Conservation (phyloP, 768 basidiomycete species). For the Suillus bovinus region DNA sequence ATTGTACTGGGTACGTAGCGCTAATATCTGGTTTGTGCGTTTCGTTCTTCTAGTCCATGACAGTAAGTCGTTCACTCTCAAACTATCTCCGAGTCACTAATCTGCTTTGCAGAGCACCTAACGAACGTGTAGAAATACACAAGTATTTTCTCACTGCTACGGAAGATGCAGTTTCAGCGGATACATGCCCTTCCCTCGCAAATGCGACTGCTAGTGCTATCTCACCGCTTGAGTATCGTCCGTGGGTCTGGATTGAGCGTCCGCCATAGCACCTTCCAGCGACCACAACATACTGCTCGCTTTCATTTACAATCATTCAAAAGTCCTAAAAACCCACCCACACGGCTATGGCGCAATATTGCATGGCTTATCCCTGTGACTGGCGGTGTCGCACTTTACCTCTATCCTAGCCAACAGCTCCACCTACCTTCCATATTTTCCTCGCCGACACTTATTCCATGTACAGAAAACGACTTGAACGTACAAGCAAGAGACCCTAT, state of each 20-base stretch:
- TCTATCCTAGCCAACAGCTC: constrained; percentile 43
- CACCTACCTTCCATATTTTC: constrained; percentile 50
- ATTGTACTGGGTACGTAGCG: background rate
- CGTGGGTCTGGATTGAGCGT: background rate
- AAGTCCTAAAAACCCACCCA: constrained; percentile 29
- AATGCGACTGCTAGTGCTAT: constrained; percentile 25
- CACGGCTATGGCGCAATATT: constrained; percentile 24
- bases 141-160: background rate
- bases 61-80: background rate
- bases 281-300: constrained; percentile 13
- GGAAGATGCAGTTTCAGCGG: constrained; percentile 23
- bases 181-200: constrained; percentile 26
- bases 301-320: constrained; percentile 35
- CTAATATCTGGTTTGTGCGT: background rate
- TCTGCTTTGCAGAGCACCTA: background rate
- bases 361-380: constrained; percentile 60
- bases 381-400: constrained; percentile 54
- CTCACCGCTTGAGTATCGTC: constrained; percentile 7
- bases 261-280: constrained; percentile 33
- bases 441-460: constrained; percentile 50
- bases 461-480: constrained; percentile 20
- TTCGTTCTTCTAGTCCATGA: background rate
- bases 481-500: constrained; percentile 26
- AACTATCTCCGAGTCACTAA: background rate
- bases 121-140: background rate